Evolutionary conservation across 176 grass and related monocot genomes (phyloP).

Genomic region (Cenchrus fungigraminus): DNA sequence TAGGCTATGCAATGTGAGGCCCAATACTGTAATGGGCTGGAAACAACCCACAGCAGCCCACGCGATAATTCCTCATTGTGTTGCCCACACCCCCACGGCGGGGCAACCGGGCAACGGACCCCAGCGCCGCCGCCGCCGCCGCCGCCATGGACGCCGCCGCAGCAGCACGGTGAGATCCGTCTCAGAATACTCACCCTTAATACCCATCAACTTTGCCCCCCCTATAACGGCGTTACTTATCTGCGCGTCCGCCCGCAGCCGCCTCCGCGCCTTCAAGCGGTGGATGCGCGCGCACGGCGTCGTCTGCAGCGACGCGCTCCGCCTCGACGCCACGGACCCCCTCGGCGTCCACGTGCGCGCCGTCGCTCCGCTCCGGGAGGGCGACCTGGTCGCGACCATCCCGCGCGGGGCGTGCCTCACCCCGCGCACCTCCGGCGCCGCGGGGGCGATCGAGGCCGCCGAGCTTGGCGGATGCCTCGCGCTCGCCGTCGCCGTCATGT

Average conservation of each 20-base stretch:
- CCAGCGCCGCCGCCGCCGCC: slow-evolving; percentile 19
- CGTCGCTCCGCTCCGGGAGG: slow-evolving; percentile 54
- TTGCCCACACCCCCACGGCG: background rate
- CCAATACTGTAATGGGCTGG: background rate
- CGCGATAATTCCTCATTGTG: background rate
- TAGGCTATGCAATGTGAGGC: background rate
- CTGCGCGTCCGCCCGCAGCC: slow-evolving; percentile 31
- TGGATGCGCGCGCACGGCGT: slow-evolving; percentile 81
- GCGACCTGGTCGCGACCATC: slow-evolving; percentile 81
- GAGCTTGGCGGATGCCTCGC: slow-evolving; percentile 62
- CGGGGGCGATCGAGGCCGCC: slow-evolving; percentile 61
- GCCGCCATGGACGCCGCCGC: slow-evolving; percentile 48
- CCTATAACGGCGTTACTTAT: background rate
- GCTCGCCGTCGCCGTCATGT: slow-evolving; percentile 80
- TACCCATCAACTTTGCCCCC: background rate
- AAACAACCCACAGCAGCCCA: background rate
- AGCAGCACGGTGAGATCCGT: slow-evolving; percentile 38
- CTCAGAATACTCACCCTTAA: background rate
- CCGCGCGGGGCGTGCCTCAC: slow-evolving; percentile 81
- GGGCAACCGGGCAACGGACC: background rate
- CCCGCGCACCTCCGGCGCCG: slow-evolving; percentile 54
- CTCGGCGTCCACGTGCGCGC: slow-evolving; percentile 66
- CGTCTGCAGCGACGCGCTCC: slow-evolving; percentile 84
- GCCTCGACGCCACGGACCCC: slow-evolving; percentile 45
- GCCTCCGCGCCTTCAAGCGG: slow-evolving; percentile 70